Conservation (phyloP, 2,329 filamentous ascomycete genomes). For the Pleurostoma richardsiae region DNA sequence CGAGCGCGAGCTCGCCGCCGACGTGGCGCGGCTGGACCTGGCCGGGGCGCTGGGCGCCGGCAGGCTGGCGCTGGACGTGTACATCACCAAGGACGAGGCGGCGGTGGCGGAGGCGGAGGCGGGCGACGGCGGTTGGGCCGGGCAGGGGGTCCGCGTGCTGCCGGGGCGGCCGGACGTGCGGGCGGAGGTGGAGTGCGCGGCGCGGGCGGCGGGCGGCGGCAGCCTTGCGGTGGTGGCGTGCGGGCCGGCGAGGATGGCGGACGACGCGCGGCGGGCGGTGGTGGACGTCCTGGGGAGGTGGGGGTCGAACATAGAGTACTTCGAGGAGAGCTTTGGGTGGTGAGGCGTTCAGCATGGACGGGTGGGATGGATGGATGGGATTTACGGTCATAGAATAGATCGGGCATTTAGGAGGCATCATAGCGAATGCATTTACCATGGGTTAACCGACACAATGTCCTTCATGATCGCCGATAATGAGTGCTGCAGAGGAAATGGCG, state of each 20-base stretch:
- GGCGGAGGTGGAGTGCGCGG: conserved; percentile 22
- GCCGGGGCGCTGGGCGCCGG: background rate
- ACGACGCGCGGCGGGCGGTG: conserved; percentile 32
- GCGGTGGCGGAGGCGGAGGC: background rate
- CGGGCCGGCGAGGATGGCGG: conserved; percentile 37
- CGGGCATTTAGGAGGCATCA: no score
- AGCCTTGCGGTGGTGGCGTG: conserved; percentile 36
- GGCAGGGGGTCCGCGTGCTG: conserved; percentile 12
- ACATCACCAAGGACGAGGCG: conserved; percentile 6
- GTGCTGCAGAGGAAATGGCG: no score
- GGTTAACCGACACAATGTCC: no score
- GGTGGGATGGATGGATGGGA: no score
- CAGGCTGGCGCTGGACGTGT: conserved; percentile 4
- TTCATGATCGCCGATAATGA: no score
- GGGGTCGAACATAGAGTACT: conserved; percentile 28
- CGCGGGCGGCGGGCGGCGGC: conserved; percentile 11
- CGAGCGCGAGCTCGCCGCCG: background rate
- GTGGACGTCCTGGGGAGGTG: conserved; percentile 20
- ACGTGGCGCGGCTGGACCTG: background rate
- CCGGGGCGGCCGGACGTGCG: conserved; percentile 25
- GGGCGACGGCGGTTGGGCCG: conserved; percentile 1
- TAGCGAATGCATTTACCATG: no score
- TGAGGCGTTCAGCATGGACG: conserved; percentile 10
- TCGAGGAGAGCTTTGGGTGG: conserved; percentile 39
- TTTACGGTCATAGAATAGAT: no score